A percentile compares a stretch with the other conserved stretches of the same genome.
These are phyloP conservation scores for Incumbomyces delicatus DNA, from an alignment of 2,329 filamentous ascomycete genomes.

Conservation along the genomic window DNA sequence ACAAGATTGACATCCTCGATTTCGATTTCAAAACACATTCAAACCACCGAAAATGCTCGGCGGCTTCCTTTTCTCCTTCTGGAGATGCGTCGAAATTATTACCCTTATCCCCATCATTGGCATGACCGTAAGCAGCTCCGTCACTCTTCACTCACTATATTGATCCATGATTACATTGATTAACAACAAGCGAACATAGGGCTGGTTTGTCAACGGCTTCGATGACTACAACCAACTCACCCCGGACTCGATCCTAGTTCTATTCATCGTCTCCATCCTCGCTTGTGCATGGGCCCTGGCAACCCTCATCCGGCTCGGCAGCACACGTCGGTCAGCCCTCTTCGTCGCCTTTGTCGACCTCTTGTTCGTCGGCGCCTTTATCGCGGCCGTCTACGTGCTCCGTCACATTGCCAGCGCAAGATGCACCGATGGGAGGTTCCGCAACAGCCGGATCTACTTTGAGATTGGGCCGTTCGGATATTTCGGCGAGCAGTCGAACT, in stretches of 20 bases:
- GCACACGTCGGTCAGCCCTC: slow-evolving; percentile 47
- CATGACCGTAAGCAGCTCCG: slow-evolving; percentile 41
- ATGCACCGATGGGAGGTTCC: slow-evolving; percentile 51
- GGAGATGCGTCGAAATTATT: slow-evolving; percentile 51
- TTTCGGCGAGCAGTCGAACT: slow-evolving; percentile 38
- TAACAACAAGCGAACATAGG: slow-evolving; percentile 23
- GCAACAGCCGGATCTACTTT: slow-evolving; percentile 43
- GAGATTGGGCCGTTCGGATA: slow-evolving; percentile 54
- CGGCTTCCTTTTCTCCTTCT: slow-evolving; percentile 52
- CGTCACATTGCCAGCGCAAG: slow-evolving; percentile 50
- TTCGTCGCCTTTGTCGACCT: slow-evolving; percentile 55
- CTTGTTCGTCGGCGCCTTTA: slow-evolving; percentile 54
- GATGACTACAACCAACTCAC: slow-evolving; percentile 48
- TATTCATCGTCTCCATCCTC: slow-evolving; percentile 56
- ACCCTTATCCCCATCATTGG: slow-evolving; percentile 54
- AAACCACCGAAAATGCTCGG: slow-evolving; percentile 34
- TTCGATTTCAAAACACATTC: no score
- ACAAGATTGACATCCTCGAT: no score
- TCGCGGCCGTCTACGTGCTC: slow-evolving; percentile 50
- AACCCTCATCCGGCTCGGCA: slow-evolving; percentile 50
- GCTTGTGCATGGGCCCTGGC: slow-evolving; percentile 52
- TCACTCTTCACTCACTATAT: no score
- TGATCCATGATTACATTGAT: no score
- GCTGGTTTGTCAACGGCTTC: slow-evolving; percentile 54
- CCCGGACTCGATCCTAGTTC: slow-evolving; percentile 50